Evolutionary conservation across 2,329 filamentous ascomycete genomes (phyloP), one percentile per base, ranked within the genome.

Genomic region (Aspergillus transmontanensis): DNA sequence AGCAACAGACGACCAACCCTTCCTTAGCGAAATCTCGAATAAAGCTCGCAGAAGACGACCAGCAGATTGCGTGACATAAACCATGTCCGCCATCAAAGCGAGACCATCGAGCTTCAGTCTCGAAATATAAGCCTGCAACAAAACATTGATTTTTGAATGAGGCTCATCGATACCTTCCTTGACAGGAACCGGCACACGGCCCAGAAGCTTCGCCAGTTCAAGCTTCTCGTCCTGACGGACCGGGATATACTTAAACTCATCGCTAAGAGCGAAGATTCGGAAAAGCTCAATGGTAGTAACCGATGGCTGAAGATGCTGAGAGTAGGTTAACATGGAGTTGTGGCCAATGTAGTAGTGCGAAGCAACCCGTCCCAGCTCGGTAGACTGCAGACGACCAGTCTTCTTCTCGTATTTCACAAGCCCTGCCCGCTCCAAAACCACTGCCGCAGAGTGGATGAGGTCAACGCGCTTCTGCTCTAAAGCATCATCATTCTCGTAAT

Each of bases 311-410:
- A 99, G 92, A 69, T 98, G 90, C 75, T 91, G 92, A 76, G 97
- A 97, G 82, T 99, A 99, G 1, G 92, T 97, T 69, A 94, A 86
- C 95, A 99, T 99, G 16, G 94, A 98, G 69, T 88, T 92, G 78
- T 97, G 89, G 0, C 93, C 95, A 73, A 99, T 97, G 82, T 99
- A 99, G 83, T 99, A 99, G 78, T 99, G 95, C 16, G 94, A 98
- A 6, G 96, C 91, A 69, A 99, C 96, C 48, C 95, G 90, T 58
- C 96, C 95, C 60, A 99, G 89, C 77, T 99, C 95, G 0, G 95
- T 99, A 4, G 92, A 87, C 78, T 96, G 93, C 36, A 99, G 80
- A 72, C 89, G 91, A 30, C 96, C 95, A 1, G 90, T 89, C 79
- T 95, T 95, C 78, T 96, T 95, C 72, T 99, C 95, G 73, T 99